Evolutionary conservation across 106 monocot species (phyloP).

Genomic region (Acorus gramineus): DNA sequence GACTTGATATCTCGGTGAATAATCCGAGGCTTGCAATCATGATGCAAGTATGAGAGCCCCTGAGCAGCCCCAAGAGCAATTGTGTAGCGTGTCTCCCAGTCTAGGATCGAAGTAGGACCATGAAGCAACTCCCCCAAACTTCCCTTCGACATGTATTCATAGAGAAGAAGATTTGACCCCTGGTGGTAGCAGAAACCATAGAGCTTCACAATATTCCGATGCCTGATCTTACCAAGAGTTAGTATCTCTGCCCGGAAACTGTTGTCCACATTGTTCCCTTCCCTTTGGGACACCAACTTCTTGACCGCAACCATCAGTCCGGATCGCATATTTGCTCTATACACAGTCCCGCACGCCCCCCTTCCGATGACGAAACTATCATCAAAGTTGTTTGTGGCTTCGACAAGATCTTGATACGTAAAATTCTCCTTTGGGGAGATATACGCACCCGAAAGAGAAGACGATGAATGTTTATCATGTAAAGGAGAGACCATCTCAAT

Average conservation of each 20-base stretch:
- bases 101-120: slow-evolving; percentile 27
- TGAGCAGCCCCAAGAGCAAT: slow-evolving; percentile 89
- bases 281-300: slow-evolving; percentile 70
- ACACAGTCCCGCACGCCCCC: slow-evolving; percentile 91
- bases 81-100: slow-evolving; percentile 72
- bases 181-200: slow-evolving; percentile 79
- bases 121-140: slow-evolving; percentile 88
- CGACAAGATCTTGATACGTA: slow-evolving; percentile 54
- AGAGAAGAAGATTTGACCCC: slow-evolving; percentile 74
- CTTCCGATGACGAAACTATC: slow-evolving; percentile 68
- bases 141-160: slow-evolving; percentile 89
- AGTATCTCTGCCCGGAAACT: slow-evolving; percentile 85
- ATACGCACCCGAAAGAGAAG: slow-evolving; percentile 33
- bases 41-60: slow-evolving; percentile 88
- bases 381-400: slow-evolving; percentile 76
- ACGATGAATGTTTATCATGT: slow-evolving; percentile 50
- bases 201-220: slow-evolving; percentile 90
- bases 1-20: slow-evolving; percentile 98
- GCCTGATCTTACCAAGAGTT: slow-evolving; percentile 90
- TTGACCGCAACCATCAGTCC: slow-evolving; percentile 79
- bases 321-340: slow-evolving; percentile 57
- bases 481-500: slow-evolving; percentile 42
- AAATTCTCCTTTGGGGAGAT: slow-evolving; percentile 50
- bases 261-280: slow-evolving; percentile 59
- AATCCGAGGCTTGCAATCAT: slow-evolving; percentile 87